Base-by-base conservation (phyloP, 2,329 filamentous ascomycete species). In the Thermoascus crustaceus region DNA sequence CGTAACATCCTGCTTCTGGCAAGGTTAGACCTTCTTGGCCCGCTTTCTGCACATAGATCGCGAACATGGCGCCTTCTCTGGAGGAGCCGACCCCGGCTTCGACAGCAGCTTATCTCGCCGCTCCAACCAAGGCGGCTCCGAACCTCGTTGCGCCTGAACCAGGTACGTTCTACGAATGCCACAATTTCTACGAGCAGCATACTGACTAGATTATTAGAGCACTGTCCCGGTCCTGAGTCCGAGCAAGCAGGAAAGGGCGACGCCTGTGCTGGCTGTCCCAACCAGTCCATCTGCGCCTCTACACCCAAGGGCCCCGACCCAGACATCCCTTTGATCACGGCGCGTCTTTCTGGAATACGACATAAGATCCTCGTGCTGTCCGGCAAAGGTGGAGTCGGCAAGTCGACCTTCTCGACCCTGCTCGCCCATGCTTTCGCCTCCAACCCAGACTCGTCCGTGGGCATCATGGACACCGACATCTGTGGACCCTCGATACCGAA, bases 391-490 rank as follows among this genome's bases (percentile, higher is more conserved):
- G 91, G 91, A 30, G 91, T 98, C 1, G 91, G 91, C 5, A 98
- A 98, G 66, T 91, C 83, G 48, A 96, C 91, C 0, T 94, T 96
- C 55, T 89, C 85, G 3, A 82, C 80, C 2, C 76, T 96, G 50
- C 76, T 96, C 11, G 83, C 85, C 2, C 86, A 94, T 57, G 88
- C 85, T 1, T 93, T 98, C 51, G 85, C 91, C 1, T 76, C 77
- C 9, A 85, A 93, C 58, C 78, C 81, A 0, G 76, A 81, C 30
- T 81, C 70, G 38, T 85, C 78, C 1, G 85, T 98, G 18, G 91
- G 89, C 13, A 81, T 98, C 49, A 95, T 96, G 86, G 91, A 98
- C 63, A 93, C 91, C 5, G 91, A 98, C 61, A 94, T 98, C 43
- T 95, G 87, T 64, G 91, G 91, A 0, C 91, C 91, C 1, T 86